Percentiles rank a stretch among this genome's conserved stretches.
Conservation (phyloP, 768 basidiomycete genomes). For the Tulasnella sp. region DNA sequence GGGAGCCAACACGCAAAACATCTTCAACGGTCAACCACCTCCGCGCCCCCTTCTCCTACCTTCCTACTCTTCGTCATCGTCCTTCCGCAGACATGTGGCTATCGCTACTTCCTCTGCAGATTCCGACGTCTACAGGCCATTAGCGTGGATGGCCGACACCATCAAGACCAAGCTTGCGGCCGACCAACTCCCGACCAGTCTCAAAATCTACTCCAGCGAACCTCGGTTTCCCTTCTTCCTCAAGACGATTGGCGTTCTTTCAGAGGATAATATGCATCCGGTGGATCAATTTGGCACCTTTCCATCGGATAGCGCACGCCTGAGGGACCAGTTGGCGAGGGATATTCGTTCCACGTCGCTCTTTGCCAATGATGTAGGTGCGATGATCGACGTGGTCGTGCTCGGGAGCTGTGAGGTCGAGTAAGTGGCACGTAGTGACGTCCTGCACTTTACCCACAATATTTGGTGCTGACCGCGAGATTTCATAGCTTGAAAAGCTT, state of each 20-base stretch:
- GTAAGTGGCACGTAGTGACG: neutral
- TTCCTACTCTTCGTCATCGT: neutral
- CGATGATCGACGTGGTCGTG: constrained; percentile 14
- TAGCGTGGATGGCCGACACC: neutral
- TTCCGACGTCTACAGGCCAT: neutral
- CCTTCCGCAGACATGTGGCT: constrained; percentile 6
- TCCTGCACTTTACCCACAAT: neutral
- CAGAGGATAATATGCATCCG: too few species aligned
- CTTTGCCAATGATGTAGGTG: constrained; percentile 8
- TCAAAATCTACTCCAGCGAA: constrained; percentile 12
- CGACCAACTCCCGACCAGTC: neutral
- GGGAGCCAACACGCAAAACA: too few species aligned
- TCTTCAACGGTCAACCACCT: too few species aligned
- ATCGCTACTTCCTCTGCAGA: neutral
- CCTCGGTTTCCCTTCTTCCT: neutral
- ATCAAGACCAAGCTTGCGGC: neutral
- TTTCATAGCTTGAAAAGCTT: constrained; percentile 6
- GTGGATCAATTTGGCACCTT: neutral
- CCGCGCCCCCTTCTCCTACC: too few species aligned
- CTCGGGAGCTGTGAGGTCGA: constrained; percentile 23
- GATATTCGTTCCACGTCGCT: neutral
- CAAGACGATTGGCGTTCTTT: neutral
- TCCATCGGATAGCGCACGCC: neutral
- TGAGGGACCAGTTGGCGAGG: neutral
- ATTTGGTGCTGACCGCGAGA: neutral